Conservation (phyloP, 23 red algal species). For the Agarophyton chilense region DNA sequence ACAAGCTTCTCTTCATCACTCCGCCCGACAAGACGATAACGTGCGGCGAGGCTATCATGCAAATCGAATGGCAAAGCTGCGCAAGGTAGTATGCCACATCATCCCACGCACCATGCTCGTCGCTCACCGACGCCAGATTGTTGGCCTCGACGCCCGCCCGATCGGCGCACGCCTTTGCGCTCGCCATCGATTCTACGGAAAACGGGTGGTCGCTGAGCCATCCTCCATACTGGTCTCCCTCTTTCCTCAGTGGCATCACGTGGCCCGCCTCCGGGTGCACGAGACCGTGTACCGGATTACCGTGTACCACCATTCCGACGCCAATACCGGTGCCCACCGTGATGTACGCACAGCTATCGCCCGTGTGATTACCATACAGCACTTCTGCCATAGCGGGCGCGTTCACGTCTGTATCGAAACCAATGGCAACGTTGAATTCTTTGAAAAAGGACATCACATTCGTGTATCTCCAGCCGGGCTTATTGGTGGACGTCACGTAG, state of each 20-base stretch:
- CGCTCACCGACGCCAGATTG: conserved; percentile 62
- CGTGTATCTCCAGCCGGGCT: conserved; percentile 60
- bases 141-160: conserved; percentile 52
- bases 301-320: conserved; percentile 83
- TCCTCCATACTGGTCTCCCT: conserved; percentile 71
- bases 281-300: conserved; percentile 87
- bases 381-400: conserved; percentile 93
- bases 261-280: conserved; percentile 95
- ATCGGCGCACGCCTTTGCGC: conserved; percentile 82
- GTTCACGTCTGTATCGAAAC: conserved; percentile 98
- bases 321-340: conserved; percentile 98
- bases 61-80: conserved; percentile 81
- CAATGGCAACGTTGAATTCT: conserved; percentile 62
- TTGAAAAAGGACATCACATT: conserved; percentile 65
- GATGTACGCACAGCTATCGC: conserved; percentile 86
- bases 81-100: conserved; percentile 91
- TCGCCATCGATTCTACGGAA: conserved; percentile 87
- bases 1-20: conserved; percentile 74
- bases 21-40: conserved; percentile 91
- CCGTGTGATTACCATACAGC: conserved; percentile 65
- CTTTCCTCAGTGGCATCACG: conserved; percentile 33
- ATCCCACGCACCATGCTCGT: conserved; percentile 86
- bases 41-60: conserved; percentile 88
- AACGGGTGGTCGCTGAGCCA: conserved; percentile 46
- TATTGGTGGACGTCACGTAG: conserved; percentile 71